Percentiles rank a stretch among this genome's conserved stretches.
Conservation (phyloP, 2,329 filamentous ascomycete genomes). For the Graphium sp. region DNA sequence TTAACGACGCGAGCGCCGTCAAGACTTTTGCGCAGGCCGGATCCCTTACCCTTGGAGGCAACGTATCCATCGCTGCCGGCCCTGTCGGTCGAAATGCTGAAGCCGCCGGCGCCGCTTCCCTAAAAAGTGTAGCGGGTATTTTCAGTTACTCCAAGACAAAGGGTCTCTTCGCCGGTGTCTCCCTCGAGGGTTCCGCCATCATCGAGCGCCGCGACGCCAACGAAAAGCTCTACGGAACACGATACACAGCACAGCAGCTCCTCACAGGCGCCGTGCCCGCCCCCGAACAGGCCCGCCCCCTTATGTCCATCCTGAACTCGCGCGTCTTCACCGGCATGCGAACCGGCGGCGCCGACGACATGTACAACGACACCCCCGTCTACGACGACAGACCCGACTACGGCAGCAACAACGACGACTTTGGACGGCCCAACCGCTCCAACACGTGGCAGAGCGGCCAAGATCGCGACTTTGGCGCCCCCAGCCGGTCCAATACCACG, state of each 20-base stretch:
- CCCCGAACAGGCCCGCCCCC: constrained; percentile 66
- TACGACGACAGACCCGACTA: constrained; percentile 54
- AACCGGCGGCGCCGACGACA: constrained; percentile 35
- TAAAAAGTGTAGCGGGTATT: constrained; percentile 76
- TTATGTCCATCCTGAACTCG: constrained; percentile 74
- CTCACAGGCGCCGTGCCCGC: constrained; percentile 62
- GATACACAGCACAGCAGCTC: constrained; percentile 66
- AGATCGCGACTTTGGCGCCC: constrained; percentile 13
- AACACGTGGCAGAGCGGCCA: constrained; percentile 7
- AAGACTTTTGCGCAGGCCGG: constrained; percentile 88
- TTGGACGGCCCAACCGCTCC: constrained; percentile 8
- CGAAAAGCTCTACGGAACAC: constrained; percentile 80
- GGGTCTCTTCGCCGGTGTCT: constrained; percentile 89
- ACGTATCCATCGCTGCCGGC: constrained; percentile 88
- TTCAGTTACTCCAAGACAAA: constrained; percentile 98
- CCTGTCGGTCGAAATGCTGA: constrained; percentile 91
- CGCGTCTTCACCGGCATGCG: constrained; percentile 61
- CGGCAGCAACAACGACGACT: too few relatives aligned
- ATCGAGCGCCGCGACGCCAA: constrained; percentile 95
- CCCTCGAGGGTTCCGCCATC: constrained; percentile 80
- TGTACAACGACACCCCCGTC: constrained; percentile 89
- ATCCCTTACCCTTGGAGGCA: constrained; percentile 82
- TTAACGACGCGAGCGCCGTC: constrained; percentile 81
- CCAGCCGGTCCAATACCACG: constrained; percentile 34
- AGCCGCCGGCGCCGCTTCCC: constrained; percentile 81